Percentiles rank a stretch among this genome's conserved stretches.
Evolutionary conservation across 164 flowering plant species (phyloP).

Genomic region (Piper longum): DNA sequence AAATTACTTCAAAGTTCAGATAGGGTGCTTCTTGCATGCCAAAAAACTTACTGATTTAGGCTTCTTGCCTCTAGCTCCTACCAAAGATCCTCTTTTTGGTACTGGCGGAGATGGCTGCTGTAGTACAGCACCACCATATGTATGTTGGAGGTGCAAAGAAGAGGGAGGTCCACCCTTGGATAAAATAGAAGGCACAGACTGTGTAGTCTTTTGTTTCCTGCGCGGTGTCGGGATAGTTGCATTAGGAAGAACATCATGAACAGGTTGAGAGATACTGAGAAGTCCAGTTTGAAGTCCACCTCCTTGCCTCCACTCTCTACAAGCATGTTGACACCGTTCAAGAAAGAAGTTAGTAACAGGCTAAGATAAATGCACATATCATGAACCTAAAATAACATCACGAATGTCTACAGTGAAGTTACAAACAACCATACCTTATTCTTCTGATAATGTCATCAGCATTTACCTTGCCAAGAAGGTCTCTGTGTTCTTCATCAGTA

Average conservation of each 20-base stretch:
- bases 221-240: slow-evolving; percentile 69
- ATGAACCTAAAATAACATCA: too few relatives aligned
- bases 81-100: slow-evolving; percentile 10
- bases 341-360: not conserved
- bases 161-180: slow-evolving; percentile 30
- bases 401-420: too few relatives aligned
- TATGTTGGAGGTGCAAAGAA: slow-evolving; percentile 26
- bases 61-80: slow-evolving; percentile 28
- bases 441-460: slow-evolving; percentile 61
- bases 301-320: slow-evolving; percentile 81
- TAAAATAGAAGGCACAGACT: slow-evolving; percentile 26
- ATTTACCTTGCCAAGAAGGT: slow-evolving; percentile 60
- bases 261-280: slow-evolving; percentile 30
- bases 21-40: not conserved
- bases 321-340: slow-evolving; percentile 4
- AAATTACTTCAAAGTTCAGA: slow-evolving; percentile 1
- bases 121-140: slow-evolving; percentile 20
- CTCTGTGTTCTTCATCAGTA: slow-evolving; percentile 84
- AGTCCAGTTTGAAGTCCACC: slow-evolving; percentile 44
- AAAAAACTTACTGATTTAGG: slow-evolving; percentile 36
- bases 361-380: too few relatives aligned
- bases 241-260: slow-evolving; percentile 54
- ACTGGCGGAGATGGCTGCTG: slow-evolving; percentile 30
- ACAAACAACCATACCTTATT: slow-evolving; percentile 40
- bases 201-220: slow-evolving; percentile 63